Percentiles rank a stretch among this genome's conserved stretches.
Evolutionary conservation across 2,329 filamentous ascomycete genomes (phyloP).

Genomic region (Corinectria fuckeliana): DNA sequence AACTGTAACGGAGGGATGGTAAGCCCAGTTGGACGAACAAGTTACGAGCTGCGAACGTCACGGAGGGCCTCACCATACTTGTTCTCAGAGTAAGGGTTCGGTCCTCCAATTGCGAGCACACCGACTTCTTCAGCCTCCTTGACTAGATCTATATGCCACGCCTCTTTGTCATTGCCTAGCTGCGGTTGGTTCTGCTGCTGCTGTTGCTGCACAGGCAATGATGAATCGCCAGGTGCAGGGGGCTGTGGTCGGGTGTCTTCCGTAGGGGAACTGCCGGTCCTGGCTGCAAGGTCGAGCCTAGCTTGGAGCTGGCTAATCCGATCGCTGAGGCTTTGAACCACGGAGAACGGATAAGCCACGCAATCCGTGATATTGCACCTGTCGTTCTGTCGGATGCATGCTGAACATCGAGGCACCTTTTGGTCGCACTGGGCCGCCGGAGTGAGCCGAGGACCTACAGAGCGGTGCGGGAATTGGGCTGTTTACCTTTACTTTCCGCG

Average conservation of each 20-base stretch:
- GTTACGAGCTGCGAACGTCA: neutral
- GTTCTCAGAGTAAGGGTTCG: constrained; percentile 17
- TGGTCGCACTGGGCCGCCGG: constrained; percentile 16
- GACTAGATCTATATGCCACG: neutral
- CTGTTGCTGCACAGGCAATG: neutral
- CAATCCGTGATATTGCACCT: constrained; percentile 22
- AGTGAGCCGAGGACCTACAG: neutral
- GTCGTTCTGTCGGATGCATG: constrained; percentile 19
- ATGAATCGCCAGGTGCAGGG: neutral
- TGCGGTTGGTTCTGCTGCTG: neutral
- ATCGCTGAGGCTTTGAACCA: constrained; percentile 1
- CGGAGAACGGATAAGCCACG: constrained; percentile 19
- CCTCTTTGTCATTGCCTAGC: neutral
- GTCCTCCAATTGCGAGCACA: constrained; percentile 28
- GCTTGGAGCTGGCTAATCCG: neutral
- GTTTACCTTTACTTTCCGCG: constrained; percentile 10
- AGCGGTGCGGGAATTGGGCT: neutral
- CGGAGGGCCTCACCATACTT: constrained; percentile 26
- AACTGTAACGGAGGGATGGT: constrained; percentile 11
- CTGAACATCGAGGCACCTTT: constrained; percentile 20
- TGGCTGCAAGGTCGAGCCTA: neutral
- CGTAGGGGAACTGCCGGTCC: neutral
- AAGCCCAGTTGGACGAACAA: neutral
- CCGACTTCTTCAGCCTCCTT: constrained; percentile 37
- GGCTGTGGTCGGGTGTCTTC: neutral